These are phyloP conservation scores for Xylaria bambusicola DNA, from an alignment of 495 filamentous ascomycete species.

Conservation along the genomic window DNA sequence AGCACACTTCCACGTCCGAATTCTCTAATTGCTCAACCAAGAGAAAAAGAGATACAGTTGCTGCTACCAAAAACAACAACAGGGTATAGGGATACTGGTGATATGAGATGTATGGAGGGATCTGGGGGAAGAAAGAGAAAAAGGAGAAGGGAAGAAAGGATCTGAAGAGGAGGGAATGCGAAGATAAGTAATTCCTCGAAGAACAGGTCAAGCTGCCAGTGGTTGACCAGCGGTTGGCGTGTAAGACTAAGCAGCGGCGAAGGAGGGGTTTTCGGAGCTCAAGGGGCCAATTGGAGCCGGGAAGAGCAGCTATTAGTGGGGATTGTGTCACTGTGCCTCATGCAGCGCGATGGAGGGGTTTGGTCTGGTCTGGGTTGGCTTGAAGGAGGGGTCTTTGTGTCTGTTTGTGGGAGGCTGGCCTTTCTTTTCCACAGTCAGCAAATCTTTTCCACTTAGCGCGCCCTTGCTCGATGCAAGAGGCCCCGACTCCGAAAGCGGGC, in stretches of 20 bases:
- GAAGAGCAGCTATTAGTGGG: slow-evolving; percentile 8
- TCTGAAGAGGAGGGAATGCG: slow-evolving; percentile 1
- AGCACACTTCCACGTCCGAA: slow-evolving; percentile 31
- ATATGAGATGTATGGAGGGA: neutral
- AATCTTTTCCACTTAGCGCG: slow-evolving; percentile 18
- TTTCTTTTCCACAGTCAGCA: slow-evolving; percentile 14
- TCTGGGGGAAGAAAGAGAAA: slow-evolving; percentile 5
- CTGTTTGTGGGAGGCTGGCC: neutral
- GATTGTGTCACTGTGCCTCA: slow-evolving; percentile 4
- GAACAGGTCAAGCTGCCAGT: slow-evolving; percentile 14
- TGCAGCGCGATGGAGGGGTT: slow-evolving; percentile 5
- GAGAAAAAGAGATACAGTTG: slow-evolving; percentile 22
- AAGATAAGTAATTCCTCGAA: slow-evolving; percentile 15
- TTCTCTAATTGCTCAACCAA: slow-evolving; percentile 20
- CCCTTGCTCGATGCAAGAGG: slow-evolving; percentile 10
- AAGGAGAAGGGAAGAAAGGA: neutral
- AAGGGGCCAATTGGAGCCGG: slow-evolving; percentile 27
- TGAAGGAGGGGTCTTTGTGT: neutral
- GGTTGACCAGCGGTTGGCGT: too few relatives aligned
- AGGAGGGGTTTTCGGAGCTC: slow-evolving; percentile 31
- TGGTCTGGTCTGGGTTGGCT: neutral
- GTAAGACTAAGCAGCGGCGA: slow-evolving; percentile 14
- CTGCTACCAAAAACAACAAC: slow-evolving; percentile 24
- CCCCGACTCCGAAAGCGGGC: slow-evolving; percentile 38
- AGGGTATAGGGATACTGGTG: slow-evolving; percentile 9